These are phyloP conservation scores for Mesembryanthemum crystallinum DNA, from an alignment of 148 eudicot species.

Conservation along the genomic window DNA sequence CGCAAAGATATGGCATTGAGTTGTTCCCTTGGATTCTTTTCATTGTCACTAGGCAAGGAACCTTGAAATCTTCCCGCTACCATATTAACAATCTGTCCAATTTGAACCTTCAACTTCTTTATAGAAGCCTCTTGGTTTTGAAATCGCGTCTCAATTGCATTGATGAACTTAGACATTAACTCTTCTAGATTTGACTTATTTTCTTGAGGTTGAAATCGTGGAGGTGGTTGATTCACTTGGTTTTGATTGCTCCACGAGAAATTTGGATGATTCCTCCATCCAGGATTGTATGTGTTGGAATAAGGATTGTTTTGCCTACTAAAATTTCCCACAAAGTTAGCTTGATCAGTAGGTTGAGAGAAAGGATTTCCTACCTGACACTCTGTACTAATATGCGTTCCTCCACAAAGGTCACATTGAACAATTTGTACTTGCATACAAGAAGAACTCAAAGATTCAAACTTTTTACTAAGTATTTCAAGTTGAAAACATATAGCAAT, in stretches of 20 bases:
- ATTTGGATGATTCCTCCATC: not conserved
- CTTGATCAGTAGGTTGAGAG: not conserved
- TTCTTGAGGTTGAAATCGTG: too few relatives aligned
- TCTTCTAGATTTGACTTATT: not conserved
- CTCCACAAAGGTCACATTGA: not conserved
- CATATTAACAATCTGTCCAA: too few relatives aligned
- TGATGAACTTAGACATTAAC: not conserved
- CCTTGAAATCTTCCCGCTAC: too few relatives aligned
- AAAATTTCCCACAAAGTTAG: not conserved
- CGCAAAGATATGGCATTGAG: not conserved
- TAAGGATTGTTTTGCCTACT: not conserved
- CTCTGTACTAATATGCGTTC: not conserved
- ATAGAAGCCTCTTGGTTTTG: not conserved
- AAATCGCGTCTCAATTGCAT: not conserved
- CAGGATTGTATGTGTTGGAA: not conserved
- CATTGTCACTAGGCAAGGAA: too few relatives aligned
- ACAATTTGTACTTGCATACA: not conserved
- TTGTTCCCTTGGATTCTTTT: too few relatives aligned
- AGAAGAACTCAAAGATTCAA: not conserved
- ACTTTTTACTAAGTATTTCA: too few relatives aligned
- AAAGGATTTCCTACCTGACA: not conserved
- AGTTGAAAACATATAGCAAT: too few relatives aligned
- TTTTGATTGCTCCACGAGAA: too few relatives aligned
- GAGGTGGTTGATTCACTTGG: too few relatives aligned
- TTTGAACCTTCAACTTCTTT: too few relatives aligned